Base-by-base conservation (phyloP, 2,329 filamentous ascomycete species). In the Microdochium nivale region DNA sequence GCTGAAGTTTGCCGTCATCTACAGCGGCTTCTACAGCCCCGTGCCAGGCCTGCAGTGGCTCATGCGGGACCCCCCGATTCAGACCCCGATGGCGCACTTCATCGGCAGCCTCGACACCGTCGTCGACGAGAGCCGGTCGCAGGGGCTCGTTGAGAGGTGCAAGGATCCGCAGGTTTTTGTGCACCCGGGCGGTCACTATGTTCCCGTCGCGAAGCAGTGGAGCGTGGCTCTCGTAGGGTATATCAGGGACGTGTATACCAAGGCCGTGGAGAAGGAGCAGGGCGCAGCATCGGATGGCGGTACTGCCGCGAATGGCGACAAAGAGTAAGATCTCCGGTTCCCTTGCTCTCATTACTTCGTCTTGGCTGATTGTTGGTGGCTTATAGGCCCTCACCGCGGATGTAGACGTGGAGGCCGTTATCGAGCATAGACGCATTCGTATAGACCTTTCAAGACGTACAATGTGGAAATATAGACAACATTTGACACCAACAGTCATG, bases 131-230 rank as follows among this genome's bases (percentile, higher is more conserved):
- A 68, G 69, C 50, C 74, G 88, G 62, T 88, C 82, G 65, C 73
- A 79, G 60, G 78, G 74, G 23, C 69, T 96, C 53, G 76, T 87
- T 2, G 83, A 90, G 24, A 75, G 78, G 47, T 89, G 84, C 65
- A 51, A 71, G 68, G 44, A 77, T 81, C 50, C 76, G 0, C 47
- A 74, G 62, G 74, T 81, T 56, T 63, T 81, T 59, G 79, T 86
- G 60, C 90, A 95, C 68, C 91, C 92, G 1, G 92, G 92, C 8
- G 91, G 91, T 0, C 92, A 97, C 67, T 90, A 95, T 62, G 80
- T 96, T 62, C 92, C 92, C 0, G 83, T 90, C 54, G 82, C 85
- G 58, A 89, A 87, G 71, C 86, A 90, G 58, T 94, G 87, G 79
- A 81, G 86, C 21, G 84, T 86, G 74, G 86, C 86, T 30, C 69